phyloP scores from a whole-genome alignment of 495 filamentous ascomycete species.

The Penicillium verhagenii region DNA sequence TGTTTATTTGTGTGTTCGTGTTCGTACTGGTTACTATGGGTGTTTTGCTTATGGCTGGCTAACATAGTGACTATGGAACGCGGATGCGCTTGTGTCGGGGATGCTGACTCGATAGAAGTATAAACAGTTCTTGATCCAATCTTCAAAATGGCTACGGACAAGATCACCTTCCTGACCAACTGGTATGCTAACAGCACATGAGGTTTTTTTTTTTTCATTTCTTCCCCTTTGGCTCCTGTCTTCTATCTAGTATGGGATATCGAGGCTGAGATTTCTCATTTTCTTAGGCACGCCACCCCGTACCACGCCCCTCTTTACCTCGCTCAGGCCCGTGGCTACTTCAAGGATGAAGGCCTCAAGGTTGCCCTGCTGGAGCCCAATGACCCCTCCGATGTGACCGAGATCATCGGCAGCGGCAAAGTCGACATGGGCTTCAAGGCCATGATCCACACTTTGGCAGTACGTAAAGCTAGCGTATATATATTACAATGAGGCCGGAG shows the following conservation, averaged over 20 bases:
- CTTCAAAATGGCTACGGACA: constrained; percentile 66
- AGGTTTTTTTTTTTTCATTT: background rate
- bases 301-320: constrained; percentile 73
- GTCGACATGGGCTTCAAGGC: constrained; percentile 74
- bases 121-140: constrained; percentile 21
- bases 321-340: constrained; percentile 67
- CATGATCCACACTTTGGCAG: constrained; percentile 72
- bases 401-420: constrained; percentile 69
- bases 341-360: constrained; percentile 67
- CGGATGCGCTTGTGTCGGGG: constrained; percentile 7
- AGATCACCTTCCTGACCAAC: constrained; percentile 74
- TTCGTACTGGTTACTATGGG: constrained; percentile 4
- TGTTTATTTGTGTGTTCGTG: constrained; percentile 22
- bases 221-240: background rate
- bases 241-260: background rate
- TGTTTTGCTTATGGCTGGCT: background rate
- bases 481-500: too few relatives aligned
- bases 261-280: constrained; percentile 27
- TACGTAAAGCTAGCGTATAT: too few relatives aligned
- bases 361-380: constrained; percentile 71
- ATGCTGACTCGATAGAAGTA: constrained; percentile 22
- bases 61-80: constrained; percentile 5
- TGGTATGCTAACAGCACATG: constrained; percentile 47
- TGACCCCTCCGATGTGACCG: constrained; percentile 69
- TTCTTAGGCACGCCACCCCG: constrained; percentile 70